Conservation (phyloP, 2,329 filamentous ascomycete species). For the Coniochaeta pulveracea region DNA sequence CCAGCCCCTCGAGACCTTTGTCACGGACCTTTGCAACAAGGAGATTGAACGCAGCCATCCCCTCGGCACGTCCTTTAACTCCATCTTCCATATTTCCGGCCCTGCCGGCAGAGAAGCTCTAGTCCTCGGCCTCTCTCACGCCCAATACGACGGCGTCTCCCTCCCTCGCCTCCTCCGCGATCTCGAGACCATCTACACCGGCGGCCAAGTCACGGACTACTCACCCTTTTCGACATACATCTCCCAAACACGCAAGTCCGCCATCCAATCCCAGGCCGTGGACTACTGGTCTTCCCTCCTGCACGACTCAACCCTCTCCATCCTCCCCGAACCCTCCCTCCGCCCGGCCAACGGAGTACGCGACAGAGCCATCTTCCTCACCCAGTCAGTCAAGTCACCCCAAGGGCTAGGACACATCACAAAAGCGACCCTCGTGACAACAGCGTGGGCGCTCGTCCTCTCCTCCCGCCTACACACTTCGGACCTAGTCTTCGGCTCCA, state of each 20-base stretch:
- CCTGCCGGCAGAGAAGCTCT: conserved; percentile 18
- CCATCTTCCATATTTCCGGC: conserved; percentile 12
- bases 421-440: conserved; percentile 27
- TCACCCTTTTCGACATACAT: conserved; percentile 27
- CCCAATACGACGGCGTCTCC: conserved; percentile 34
- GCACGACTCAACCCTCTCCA: conserved; percentile 20
- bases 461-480: conserved; percentile 18
- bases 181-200: conserved; percentile 25
- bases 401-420: conserved; percentile 21
- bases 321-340: conserved; percentile 11
- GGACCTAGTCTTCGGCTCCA: conserved; percentile 29
- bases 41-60: conserved; percentile 23
- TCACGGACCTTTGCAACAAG: conserved; percentile 16
- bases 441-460: conserved; percentile 29
- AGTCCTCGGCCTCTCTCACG: conserved; percentile 30
- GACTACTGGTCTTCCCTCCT: conserved; percentile 31
- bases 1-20: conserved; percentile 19
- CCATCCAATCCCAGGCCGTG: conserved; percentile 17
- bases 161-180: conserved; percentile 28
- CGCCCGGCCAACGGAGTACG: not conserved
- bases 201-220: conserved; percentile 13
- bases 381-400: conserved; percentile 13
- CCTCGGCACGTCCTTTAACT: conserved; percentile 24
- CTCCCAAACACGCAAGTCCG: conserved; percentile 12
- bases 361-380: conserved; percentile 10